phyloP scores from a whole-genome alignment of 2,329 filamentous ascomycete species.

The Diplodia sapinea region DNA sequence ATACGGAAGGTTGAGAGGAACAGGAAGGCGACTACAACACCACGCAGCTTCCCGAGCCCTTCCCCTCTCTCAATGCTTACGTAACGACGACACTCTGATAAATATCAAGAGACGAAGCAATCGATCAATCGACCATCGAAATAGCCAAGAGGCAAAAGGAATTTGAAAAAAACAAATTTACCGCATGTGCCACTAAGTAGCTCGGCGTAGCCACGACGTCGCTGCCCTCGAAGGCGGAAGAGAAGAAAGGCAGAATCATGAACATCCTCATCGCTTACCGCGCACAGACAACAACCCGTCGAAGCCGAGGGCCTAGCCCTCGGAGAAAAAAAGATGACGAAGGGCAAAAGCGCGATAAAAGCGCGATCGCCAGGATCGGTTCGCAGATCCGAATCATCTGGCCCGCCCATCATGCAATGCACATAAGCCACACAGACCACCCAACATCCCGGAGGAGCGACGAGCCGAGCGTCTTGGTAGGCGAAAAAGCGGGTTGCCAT shows the following conservation, averaged over 20 bases:
- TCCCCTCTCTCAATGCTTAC: neutral
- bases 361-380: conserved; percentile 4
- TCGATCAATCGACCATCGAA: neutral
- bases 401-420: neutral
- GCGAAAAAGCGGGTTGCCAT: no score
- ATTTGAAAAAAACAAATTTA: neutral
- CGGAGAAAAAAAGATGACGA: no score
- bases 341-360: neutral
- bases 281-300: neutral
- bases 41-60: neutral
- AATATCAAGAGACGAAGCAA: neutral
- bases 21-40: conserved; percentile 13
- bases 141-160: neutral
- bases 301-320: neutral
- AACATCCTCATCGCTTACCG: conserved; percentile 9
- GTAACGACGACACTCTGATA: neutral
- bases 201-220: neutral
- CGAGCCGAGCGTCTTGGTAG: neutral
- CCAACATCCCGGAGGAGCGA: neutral
- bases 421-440: neutral
- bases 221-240: neutral
- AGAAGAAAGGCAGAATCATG: conserved; percentile 3
- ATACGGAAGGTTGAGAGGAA: conserved; percentile 2
- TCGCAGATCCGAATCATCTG: conserved; percentile 1
- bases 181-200: neutral